Percentiles rank a stretch among this genome's conserved stretches.
These are phyloP conservation scores for Macrocybe gigantea DNA, from an alignment of 768 basidiomycete genomes.

Conservation along the genomic window DNA sequence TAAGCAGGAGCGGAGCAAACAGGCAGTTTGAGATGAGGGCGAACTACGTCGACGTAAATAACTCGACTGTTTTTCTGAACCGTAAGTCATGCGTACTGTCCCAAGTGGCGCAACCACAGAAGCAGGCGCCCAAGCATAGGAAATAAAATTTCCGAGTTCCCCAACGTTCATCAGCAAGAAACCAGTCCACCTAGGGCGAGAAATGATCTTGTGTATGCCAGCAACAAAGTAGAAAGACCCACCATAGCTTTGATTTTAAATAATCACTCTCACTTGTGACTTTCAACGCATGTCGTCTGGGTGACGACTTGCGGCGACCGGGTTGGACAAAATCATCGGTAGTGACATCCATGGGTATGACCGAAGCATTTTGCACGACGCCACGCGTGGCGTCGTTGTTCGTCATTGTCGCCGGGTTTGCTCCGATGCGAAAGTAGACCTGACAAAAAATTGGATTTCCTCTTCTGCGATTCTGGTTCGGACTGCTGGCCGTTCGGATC, in stretches of 20 bases:
- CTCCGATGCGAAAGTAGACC: constrained; percentile 17
- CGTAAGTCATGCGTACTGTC: constrained; percentile 52
- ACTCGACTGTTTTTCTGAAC: constrained; percentile 6
- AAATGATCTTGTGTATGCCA: not conserved
- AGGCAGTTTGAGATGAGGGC: constrained; percentile 94
- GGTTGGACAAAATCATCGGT: constrained; percentile 27
- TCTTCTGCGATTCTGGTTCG: not conserved
- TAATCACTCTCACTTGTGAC: constrained; percentile 66
- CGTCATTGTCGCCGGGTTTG: no score
- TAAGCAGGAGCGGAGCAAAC: constrained; percentile 81
- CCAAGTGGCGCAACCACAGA: constrained; percentile 94
- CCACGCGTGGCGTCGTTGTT: constrained; percentile 16
- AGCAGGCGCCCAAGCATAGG: constrained; percentile 86
- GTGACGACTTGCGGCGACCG: constrained; percentile 1
- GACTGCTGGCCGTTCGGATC: no score
- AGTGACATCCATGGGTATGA: constrained; percentile 37
- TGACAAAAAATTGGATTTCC: constrained; percentile 25
- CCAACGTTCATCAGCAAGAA: constrained; percentile 88
- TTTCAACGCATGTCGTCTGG: constrained; percentile 16
- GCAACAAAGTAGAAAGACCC: constrained; percentile 12
- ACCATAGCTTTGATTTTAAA: constrained; percentile 83
- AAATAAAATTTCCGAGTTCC: constrained; percentile 86
- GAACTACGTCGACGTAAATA: constrained; percentile 40
- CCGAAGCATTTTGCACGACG: constrained; percentile 14
- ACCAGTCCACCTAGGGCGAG: constrained; percentile 71